Base-by-base conservation (phyloP, 2,329 filamentous ascomycete species). In the Rhynchosporium graminicola region DNA sequence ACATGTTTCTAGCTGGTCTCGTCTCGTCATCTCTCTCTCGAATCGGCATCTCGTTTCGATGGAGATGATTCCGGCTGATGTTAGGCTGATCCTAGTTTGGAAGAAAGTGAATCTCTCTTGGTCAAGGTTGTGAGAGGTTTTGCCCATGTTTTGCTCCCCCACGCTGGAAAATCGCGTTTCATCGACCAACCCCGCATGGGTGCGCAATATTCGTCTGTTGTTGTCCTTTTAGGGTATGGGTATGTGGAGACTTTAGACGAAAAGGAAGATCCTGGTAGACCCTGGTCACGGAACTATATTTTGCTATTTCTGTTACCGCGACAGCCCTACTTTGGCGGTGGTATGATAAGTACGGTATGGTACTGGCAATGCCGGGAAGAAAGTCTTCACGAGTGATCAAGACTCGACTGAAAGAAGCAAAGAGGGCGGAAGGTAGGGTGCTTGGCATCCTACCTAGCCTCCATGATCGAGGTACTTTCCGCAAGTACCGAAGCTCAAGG, bases 111-210 rank as follows among this genome's bases (percentile, higher is more conserved):
- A n/a, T 15, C 13, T 43, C 20, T 13, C 42, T n/a, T 43, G 42
- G 13, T 15, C 15, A 5, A 52, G 38, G 20, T 38, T 51, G 31
- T 20, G 48, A 51, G 48, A 51, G 38, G n/a, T 29, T 26, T 33
- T 38, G 20, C 20, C 20, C 20, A 1, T 20, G 20, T 20, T 20
- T 20, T 20, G 20, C 13, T 38, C 65, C 63, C 65, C 65, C 65
- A 67, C 65, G 65, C 47, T 48, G 50, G 15, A 61, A 28, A 56
- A 59, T 51, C 51, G 61, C 60, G 63, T 65, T 65, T 67, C 61
- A 61, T 58, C 9, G 57, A 42, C 15, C 20, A 38, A 64, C 62
- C 61, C 63, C 65, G 61, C 65, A 59, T 46, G 38, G 52, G 61
- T 55, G 59, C 58, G 63, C 38, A 29, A 36, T n/a, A 42, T 47